These are phyloP conservation scores for Boletus subparvulus DNA, from an alignment of 768 basidiomycete species.

Conservation along the genomic window DNA sequence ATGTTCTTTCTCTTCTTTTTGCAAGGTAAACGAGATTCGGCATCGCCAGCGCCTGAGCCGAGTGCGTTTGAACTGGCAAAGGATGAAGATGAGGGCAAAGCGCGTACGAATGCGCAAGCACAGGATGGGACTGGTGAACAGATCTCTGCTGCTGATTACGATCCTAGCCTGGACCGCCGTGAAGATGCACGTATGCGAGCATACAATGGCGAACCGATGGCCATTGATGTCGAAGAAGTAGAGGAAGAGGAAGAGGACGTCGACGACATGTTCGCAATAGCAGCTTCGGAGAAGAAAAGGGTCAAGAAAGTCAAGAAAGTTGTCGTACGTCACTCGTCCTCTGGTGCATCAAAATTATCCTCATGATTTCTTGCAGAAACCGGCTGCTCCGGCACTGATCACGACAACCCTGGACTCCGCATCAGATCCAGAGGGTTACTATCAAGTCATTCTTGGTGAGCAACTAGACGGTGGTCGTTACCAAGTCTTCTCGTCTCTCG, in stretches of 20 bases:
- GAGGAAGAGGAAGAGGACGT: constrained; percentile 77
- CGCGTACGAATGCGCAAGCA: constrained; percentile 44
- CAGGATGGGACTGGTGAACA: constrained; percentile 58
- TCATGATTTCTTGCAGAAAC: constrained; percentile 37
- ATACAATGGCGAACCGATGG: constrained; percentile 37
- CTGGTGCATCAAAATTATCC: neutral
- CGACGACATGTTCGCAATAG: constrained; percentile 93
- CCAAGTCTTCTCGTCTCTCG: constrained; percentile 92
- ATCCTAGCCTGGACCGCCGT: constrained; percentile 76
- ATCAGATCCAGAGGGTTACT: constrained; percentile 94
- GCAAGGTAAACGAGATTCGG: constrained; percentile 51
- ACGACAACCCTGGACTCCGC: constrained; percentile 84
- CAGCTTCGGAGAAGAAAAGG: constrained; percentile 46
- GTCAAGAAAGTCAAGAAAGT: constrained; percentile 60
- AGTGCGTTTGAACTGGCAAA: constrained; percentile 69
- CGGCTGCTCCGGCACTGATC: constrained; percentile 59
- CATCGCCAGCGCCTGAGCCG: constrained; percentile 59
- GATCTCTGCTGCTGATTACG: constrained; percentile 91
- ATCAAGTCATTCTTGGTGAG: constrained; percentile 91
- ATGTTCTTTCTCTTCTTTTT: neutral
- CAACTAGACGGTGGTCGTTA: constrained; percentile 89
- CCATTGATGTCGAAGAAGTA: constrained; percentile 46
- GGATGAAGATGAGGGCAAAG: constrained; percentile 51
- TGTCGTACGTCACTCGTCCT: constrained; percentile 38
- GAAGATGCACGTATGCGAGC: constrained; percentile 80